Percentiles rank a stretch among this genome's conserved stretches.
Evolutionary conservation across 257 asterid genomes (phyloP).

Genomic region (Petunia axillaris): DNA sequence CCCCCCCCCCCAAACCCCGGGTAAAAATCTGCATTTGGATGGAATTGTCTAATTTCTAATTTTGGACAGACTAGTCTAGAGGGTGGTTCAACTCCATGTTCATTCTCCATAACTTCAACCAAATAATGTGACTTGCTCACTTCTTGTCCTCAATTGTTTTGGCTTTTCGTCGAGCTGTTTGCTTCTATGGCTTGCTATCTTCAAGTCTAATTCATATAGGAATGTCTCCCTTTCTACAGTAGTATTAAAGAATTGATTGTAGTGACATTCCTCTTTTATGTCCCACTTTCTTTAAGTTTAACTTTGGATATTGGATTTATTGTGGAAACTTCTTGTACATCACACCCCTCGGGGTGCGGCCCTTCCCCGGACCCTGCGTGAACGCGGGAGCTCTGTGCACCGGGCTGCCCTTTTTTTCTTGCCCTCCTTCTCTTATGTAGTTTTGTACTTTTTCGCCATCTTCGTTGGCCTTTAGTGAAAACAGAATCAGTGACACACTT

Average conservation of each 20-base stretch:
- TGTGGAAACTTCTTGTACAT: too few species aligned
- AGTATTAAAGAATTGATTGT: too few species aligned
- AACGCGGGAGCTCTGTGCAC: too few species aligned
- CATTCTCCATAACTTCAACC: neutral
- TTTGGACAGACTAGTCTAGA: neutral
- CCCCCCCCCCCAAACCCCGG: neutral
- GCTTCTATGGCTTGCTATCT: neutral
- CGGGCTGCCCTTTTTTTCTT: neutral
- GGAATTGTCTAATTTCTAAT: neutral
- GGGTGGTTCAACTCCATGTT: neutral
- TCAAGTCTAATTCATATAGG: neutral
- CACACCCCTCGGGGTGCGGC: too few species aligned
- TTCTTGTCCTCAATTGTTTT: neutral
- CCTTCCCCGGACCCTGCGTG: too few species aligned
- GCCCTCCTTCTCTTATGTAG: neutral
- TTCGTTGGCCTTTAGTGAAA: neutral
- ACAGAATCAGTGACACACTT: neutral
- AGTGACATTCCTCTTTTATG: too few species aligned
- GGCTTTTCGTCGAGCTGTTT: neutral
- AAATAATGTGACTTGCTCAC: neutral
- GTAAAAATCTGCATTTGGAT: neutral
- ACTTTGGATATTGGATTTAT: too few species aligned
- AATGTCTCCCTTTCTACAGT: neutral
- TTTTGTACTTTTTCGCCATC: neutral
- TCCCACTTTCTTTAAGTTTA: too few species aligned